phyloP scores from a whole-genome alignment of 306 rosid genomes.

The Pachyrhizus erosus region DNA sequence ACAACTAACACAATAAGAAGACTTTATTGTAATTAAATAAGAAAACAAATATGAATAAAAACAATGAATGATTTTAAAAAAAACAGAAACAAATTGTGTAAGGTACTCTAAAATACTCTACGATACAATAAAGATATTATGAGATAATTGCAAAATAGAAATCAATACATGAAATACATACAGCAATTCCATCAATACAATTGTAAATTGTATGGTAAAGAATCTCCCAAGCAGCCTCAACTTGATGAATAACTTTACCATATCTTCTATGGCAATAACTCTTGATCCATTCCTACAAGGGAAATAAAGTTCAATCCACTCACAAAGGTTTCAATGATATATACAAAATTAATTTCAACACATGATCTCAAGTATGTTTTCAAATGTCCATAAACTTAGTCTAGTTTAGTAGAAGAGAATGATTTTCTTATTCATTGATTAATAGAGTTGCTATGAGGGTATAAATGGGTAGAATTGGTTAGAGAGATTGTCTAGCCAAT shows the following conservation, averaged over 20 bases:
- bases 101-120: constrained; percentile 10
- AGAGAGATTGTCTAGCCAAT: background rate
- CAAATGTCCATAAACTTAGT: background rate
- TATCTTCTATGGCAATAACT: constrained; percentile 79
- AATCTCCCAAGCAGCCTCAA: constrained; percentile 88
- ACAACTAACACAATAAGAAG: background rate
- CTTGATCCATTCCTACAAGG: constrained; percentile 81
- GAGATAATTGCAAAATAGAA: constrained; percentile 3
- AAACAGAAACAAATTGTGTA: background rate
- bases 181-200: constrained; percentile 89
- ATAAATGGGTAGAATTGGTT: background rate
- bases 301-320: constrained; percentile 27
- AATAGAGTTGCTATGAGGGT: background rate
- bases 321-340: constrained; percentile 7
- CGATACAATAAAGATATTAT: background rate
- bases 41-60: background rate
- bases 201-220: constrained; percentile 91
- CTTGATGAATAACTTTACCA: constrained; percentile 71
- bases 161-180: constrained; percentile 50
- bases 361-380: constrained; percentile 13
- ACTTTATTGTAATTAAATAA: constrained; percentile 1
- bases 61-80: too few relatives aligned
- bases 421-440: background rate
- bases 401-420: background rate
- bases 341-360: constrained; percentile 16